phyloP scores from a whole-genome alignment of 2,329 filamentous ascomycete species.

The Dothideomycetes sp. region DNA sequence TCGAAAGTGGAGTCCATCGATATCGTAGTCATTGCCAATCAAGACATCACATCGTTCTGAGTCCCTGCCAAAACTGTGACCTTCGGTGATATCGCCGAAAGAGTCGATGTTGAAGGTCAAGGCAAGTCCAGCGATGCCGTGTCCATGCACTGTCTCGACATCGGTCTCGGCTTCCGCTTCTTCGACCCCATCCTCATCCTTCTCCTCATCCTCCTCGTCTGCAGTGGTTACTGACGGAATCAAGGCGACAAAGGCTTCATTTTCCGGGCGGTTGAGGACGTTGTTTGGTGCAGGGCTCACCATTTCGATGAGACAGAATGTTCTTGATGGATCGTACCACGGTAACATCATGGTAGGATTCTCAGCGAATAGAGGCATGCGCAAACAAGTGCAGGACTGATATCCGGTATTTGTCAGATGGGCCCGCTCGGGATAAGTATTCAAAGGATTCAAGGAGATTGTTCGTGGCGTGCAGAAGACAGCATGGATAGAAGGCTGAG shows the following conservation, averaged over 20 bases:
- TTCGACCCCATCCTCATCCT: too few relatives aligned
- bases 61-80: slow-evolving; percentile 7
- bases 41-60: slow-evolving; percentile 2
- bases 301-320: slow-evolving; percentile 10
- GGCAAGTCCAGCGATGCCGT: neutral
- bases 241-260: neutral
- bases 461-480: too few relatives aligned
- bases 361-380: too few relatives aligned
- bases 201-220: slow-evolving; percentile 4
- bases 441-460: too few relatives aligned
- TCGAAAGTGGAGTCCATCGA: slow-evolving; percentile 4
- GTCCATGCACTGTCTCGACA: too few relatives aligned
- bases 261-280: slow-evolving; percentile 2
- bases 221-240: slow-evolving; percentile 1
- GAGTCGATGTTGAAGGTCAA: slow-evolving; percentile 4
- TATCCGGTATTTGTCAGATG: too few relatives aligned
- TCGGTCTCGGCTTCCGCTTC: too few relatives aligned
- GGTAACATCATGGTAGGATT: too few relatives aligned
- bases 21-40: neutral
- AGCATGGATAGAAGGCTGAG: too few relatives aligned
- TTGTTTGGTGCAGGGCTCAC: neutral
- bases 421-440: too few relatives aligned
- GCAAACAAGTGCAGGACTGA: too few relatives aligned
- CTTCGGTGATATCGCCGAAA: slow-evolving; percentile 3
- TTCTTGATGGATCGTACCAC: slow-evolving; percentile 8